phyloP scores from a whole-genome alignment of 257 asterid genomes.

The Forsythia suspensa region DNA sequence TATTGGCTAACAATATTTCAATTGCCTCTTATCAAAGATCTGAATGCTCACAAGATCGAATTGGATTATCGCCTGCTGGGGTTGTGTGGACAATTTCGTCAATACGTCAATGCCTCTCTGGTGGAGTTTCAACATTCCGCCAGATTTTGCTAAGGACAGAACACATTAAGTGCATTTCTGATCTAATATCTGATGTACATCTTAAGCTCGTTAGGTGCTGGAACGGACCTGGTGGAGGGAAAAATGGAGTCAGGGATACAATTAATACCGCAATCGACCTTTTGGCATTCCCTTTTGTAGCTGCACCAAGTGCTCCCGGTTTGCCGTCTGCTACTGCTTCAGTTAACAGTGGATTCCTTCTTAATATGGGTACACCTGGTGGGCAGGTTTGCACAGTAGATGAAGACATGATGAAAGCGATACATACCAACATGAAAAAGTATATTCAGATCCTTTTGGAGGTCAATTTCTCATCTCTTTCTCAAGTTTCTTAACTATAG shows the following conservation, averaged over 20 bases:
- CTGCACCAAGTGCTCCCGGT: slow-evolving; percentile 80
- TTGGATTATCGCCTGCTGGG: slow-evolving; percentile 82
- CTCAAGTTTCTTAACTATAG: slow-evolving; percentile 10
- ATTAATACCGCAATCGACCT: slow-evolving; percentile 82
- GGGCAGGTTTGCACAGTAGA: slow-evolving; percentile 88
- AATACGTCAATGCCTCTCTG: slow-evolving; percentile 91
- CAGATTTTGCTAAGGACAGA: slow-evolving; percentile 78
- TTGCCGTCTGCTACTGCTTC: slow-evolving; percentile 89
- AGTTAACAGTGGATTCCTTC: slow-evolving; percentile 88
- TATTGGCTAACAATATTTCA: slow-evolving; percentile 55
- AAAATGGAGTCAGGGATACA: slow-evolving; percentile 71
- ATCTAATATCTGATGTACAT: slow-evolving; percentile 69
- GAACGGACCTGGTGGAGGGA: slow-evolving; percentile 96
- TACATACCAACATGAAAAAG: slow-evolving; percentile 78
- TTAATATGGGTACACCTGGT: slow-evolving; percentile 97
- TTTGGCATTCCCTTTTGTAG: slow-evolving; percentile 94
- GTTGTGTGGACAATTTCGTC: slow-evolving; percentile 88
- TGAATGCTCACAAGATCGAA: slow-evolving; percentile 47
- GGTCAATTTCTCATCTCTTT: slow-evolving; percentile 45
- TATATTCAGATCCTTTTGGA: slow-evolving; percentile 88
- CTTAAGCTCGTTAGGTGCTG: slow-evolving; percentile 73
- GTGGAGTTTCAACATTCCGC: slow-evolving; percentile 83
- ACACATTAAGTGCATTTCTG: slow-evolving; percentile 63
- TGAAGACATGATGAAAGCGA: slow-evolving; percentile 87
- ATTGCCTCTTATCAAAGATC: slow-evolving; percentile 42